Base-by-base conservation (phyloP, 345 rosid genomes). In the Aquilaria sinensis region DNA sequence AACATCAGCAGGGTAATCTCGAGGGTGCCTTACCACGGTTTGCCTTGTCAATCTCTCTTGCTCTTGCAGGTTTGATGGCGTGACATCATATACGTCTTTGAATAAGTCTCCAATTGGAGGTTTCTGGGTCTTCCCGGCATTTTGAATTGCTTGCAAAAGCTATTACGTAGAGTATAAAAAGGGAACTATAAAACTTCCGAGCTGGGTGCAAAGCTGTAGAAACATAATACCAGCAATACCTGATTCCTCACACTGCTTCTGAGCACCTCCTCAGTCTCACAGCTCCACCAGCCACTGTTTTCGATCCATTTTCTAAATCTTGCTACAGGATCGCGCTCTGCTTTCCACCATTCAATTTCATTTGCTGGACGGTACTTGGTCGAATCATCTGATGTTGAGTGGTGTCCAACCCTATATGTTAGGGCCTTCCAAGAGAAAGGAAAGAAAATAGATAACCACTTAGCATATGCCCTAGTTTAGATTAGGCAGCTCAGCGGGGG, bases 351-450 rank as follows among this genome's bases (percentile, higher is more conserved):
- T 71, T 86, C 83, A 9, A 93, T 86, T 74, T 90, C 98, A 58
- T 77, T 74, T 0, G 75, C 74, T 48, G 91, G 71, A 31, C 97
- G 96, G 68, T 92, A 92, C 72, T 76, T 89, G 52, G 93, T 89
- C 53, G 98, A 92, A 72, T 92, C 97, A 80, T 92, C 97, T 53
- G 98, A 90, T 57, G 98, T 89, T 31, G 96, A 80, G 80, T 93
- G 97, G 78, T 87, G 97, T 48, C 97, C 96, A 0, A 74, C 91
- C 31, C 98, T 83, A 71, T 93, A 93, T 52, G 98, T 83, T 56
- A 93, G 64, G 63, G 98, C 96, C 98, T 93, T 23, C 23, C 23
- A 23, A 23, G 23, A 23, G 23, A 23, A 23, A 23, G 29, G 31
- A 34, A 43, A 16, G 63, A 57, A 41, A 52, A 30, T n/a, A 31